Conservation (phyloP, 139 green algal species). For the Haematococcus lacustris region DNA sequence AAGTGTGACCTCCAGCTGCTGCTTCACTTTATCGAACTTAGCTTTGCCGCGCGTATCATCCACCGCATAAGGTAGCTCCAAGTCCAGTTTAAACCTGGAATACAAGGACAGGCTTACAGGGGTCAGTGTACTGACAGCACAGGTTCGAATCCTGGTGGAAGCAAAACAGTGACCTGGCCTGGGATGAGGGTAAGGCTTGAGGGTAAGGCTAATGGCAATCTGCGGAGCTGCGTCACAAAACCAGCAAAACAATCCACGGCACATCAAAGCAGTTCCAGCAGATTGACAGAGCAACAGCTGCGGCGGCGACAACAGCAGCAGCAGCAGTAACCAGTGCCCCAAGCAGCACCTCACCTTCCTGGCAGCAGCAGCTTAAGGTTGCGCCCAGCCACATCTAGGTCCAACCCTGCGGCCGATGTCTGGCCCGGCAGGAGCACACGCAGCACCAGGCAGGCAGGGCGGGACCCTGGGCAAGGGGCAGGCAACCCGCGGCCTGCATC, state of each 20-base stretch:
- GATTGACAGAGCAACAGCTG: neutral
- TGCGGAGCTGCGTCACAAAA: neutral
- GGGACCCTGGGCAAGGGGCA: neutral
- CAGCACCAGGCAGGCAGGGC: slow-evolving; percentile 43
- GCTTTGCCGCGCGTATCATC: slow-evolving; percentile 36
- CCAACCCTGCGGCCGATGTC: slow-evolving; percentile 20
- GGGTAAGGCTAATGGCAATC: neutral
- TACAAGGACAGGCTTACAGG: slow-evolving; percentile 3
- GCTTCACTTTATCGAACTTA: slow-evolving; percentile 51
- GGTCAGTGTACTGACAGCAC: neutral
- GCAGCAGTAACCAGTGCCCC: neutral
- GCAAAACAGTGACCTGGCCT: neutral
- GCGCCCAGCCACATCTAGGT: slow-evolving; percentile 39
- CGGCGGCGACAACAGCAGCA: no score
- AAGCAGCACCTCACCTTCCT: slow-evolving; percentile 5
- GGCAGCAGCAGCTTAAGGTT: slow-evolving; percentile 5
- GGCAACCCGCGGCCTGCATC: slow-evolving; percentile 22
- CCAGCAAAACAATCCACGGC: neutral
- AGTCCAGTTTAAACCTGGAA: slow-evolving; percentile 40
- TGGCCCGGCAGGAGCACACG: slow-evolving; percentile 40
- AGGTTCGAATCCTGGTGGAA: neutral
- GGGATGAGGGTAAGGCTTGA: neutral
- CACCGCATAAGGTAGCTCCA: slow-evolving; percentile 39
- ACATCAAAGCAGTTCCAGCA: neutral
- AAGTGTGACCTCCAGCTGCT: slow-evolving; percentile 43